phyloP scores from a whole-genome alignment of 1,139 yeast species.

The Pneumocystis canis region DNA sequence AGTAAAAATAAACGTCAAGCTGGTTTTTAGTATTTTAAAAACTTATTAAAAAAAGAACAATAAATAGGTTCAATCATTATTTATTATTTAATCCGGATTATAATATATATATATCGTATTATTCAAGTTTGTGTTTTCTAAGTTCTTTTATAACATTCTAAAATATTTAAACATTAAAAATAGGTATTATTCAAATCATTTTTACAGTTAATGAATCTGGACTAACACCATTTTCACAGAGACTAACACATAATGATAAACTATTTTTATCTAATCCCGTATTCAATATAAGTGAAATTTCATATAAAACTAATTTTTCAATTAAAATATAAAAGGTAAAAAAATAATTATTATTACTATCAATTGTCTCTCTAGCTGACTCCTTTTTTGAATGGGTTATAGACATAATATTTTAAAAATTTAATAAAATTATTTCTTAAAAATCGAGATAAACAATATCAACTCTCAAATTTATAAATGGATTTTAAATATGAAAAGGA shows the following conservation, averaged over 20 bases:
- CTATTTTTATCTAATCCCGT: conserved; percentile 11
- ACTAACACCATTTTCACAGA: conserved; percentile 13
- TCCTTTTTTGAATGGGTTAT: background rate
- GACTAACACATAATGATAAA: conserved; percentile 7
- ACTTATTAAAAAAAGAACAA: background rate
- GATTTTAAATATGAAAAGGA: conserved; percentile 4
- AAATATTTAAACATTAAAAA: background rate
- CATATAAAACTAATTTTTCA: conserved; percentile 8
- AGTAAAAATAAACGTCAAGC: background rate
- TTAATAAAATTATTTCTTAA: background rate
- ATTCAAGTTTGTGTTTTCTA: background rate
- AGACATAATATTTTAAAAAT: background rate
- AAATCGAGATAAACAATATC: no score
- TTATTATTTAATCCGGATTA: background rate
- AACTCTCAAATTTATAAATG: no score
- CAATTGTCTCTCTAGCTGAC: background rate
- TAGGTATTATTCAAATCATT: background rate
- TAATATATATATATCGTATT: background rate
- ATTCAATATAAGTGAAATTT: conserved; percentile 13
- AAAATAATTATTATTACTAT: background rate
- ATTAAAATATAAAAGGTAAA: background rate
- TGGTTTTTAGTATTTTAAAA: background rate
- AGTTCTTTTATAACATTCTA: background rate
- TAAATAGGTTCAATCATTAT: background rate
- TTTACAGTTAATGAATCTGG: conserved; percentile 15